Percentiles rank a stretch among this genome's conserved stretches.
phyloP scores from a whole-genome alignment of 306 rosid species.

The Vigna hirtella region DNA sequence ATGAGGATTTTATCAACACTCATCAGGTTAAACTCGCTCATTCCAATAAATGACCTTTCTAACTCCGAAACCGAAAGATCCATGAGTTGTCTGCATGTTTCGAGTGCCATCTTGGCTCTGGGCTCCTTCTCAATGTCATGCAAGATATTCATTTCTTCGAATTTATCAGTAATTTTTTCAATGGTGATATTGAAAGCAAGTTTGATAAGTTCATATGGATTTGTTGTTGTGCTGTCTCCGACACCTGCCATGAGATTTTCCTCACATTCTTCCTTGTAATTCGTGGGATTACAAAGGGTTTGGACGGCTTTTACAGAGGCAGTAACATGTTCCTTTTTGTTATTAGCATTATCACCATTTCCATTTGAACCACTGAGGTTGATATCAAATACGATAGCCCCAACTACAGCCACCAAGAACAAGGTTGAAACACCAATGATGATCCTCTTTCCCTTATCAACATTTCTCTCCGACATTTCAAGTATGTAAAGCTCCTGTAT shows the following conservation, averaged over 20 bases:
- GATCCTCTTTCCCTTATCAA: neutral
- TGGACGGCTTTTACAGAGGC: neutral
- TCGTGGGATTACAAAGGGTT: neutral
- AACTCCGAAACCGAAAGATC: conserved; percentile 54
- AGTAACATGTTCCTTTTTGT: neutral
- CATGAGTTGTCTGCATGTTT: conserved; percentile 62
- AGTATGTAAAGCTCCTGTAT: neutral
- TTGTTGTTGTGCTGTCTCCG: neutral
- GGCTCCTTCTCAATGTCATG: conserved; percentile 64
- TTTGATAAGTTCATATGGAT: neutral
- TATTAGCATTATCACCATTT: neutral
- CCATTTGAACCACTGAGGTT: neutral
- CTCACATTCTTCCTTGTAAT: neutral
- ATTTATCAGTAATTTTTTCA: neutral
- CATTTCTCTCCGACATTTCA: neutral
- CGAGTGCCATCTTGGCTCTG: conserved; percentile 62
- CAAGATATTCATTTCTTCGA: conserved; percentile 46
- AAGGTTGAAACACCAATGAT: neutral
- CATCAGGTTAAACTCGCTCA: neutral
- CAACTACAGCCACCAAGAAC: neutral
- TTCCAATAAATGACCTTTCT: neutral
- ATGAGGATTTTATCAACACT: neutral
- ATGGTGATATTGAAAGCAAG: neutral
- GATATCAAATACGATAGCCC: neutral
- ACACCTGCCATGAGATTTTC: neutral